These are phyloP conservation scores for Chara braunii DNA, from an alignment of 139 green algal genomes.

Conservation along the genomic window DNA sequence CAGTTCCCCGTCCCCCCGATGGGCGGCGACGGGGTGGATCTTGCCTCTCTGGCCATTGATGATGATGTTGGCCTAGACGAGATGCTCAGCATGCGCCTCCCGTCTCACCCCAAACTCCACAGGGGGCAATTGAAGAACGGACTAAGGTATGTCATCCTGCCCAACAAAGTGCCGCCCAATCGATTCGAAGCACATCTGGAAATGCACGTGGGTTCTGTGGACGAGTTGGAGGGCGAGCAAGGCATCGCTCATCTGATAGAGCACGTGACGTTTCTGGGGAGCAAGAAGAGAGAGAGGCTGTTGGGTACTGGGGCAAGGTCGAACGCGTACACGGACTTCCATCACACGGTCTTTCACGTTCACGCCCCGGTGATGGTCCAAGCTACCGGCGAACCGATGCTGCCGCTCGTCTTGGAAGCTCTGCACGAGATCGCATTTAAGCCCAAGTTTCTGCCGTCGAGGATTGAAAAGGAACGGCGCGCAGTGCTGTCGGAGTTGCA, in stretches of 20 bases:
- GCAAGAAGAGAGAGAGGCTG: constrained; percentile 75
- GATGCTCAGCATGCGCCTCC: constrained; percentile 45
- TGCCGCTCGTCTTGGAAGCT: constrained; percentile 83
- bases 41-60: too few relatives aligned
- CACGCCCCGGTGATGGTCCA: constrained; percentile 74
- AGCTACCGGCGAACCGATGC: constrained; percentile 57
- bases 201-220: constrained; percentile 70
- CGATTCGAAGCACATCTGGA: constrained; percentile 80
- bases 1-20: too few relatives aligned
- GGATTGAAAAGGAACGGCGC: constrained; percentile 95
- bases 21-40: too few relatives aligned
- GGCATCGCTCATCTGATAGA: constrained; percentile 96
- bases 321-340: constrained; percentile 99
- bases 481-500: constrained; percentile 89
- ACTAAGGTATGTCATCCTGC: constrained; percentile 88
- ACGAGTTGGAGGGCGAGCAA: constrained; percentile 70
- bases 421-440: constrained; percentile 79
- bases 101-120: constrained; percentile 54
- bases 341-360: constrained; percentile 99
- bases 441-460: constrained; percentile 69
- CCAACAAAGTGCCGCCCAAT: constrained; percentile 78
- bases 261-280: constrained; percentile 97
- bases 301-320: constrained; percentile 79
- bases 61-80: too few relatives aligned
- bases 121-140: constrained; percentile 68